phyloP scores from a whole-genome alignment of 352 stramenopile species.

The Phytopythium boreale region DNA sequence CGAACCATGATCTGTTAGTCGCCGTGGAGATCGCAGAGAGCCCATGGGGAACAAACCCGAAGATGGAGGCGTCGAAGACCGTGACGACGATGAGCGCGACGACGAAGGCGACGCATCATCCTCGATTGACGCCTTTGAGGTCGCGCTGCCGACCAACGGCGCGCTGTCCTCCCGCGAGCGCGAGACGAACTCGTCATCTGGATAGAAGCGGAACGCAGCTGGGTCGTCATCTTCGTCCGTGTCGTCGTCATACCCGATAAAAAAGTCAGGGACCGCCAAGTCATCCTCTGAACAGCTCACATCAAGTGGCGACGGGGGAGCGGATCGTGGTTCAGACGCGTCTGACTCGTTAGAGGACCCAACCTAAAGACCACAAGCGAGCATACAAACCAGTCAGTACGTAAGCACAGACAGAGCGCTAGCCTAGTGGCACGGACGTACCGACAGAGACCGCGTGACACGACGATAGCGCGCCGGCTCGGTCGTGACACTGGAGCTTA shows the following conservation, averaged over 20 bases:
- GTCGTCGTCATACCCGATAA: conserved; percentile 5
- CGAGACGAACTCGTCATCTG: neutral
- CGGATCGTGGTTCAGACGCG: neutral
- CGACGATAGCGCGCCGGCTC: conserved; percentile 49
- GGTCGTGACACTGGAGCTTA: conserved; percentile 62
- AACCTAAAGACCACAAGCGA: neutral
- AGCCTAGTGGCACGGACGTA: conserved; percentile 22
- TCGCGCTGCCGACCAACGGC: neutral
- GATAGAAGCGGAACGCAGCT: neutral
- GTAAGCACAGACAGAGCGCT: neutral
- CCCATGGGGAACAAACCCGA: neutral
- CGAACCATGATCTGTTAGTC: neutral
- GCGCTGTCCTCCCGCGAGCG: neutral
- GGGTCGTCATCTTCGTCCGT: conserved; percentile 7
- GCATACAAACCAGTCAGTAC: neutral
- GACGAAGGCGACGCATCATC: neutral
- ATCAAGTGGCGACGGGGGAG: neutral
- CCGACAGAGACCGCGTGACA: conserved; percentile 48
- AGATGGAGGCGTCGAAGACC: neutral
- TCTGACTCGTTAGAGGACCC: neutral
- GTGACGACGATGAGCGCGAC: neutral
- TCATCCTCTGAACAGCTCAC: neutral
- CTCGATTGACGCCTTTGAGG: neutral
- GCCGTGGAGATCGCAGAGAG: neutral
- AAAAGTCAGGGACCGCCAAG: neutral